A percentile compares a stretch with the other conserved stretches of the same genome.
These are phyloP conservation scores for Carpinus fangiana DNA, from an alignment of 306 rosid species.

Conservation along the genomic window DNA sequence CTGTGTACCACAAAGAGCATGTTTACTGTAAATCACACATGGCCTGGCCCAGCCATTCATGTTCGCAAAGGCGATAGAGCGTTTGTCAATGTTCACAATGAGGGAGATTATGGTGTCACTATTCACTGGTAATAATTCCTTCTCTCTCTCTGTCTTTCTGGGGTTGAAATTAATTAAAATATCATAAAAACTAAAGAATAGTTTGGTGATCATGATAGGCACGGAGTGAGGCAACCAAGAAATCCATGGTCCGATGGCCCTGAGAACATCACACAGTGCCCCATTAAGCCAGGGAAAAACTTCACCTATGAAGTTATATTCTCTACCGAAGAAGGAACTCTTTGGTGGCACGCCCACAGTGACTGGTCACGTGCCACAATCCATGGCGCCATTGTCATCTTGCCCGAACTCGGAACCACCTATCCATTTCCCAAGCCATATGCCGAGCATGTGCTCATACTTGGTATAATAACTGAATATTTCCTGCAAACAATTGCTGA, in stretches of 20 bases:
- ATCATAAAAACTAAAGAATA: not conserved
- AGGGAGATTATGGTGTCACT: constrained; percentile 33
- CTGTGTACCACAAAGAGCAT: constrained; percentile 32
- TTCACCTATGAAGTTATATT: constrained; percentile 35
- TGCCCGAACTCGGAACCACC: not conserved
- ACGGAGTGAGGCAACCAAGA: constrained; percentile 41
- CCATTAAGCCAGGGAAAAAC: constrained; percentile 26
- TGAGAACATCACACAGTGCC: constrained; percentile 43
- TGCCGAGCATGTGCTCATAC: constrained; percentile 8
- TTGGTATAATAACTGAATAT: constrained; percentile 14
- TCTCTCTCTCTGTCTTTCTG: not conserved
- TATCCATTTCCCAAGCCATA: constrained; percentile 33
- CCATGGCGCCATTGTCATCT: constrained; percentile 34
- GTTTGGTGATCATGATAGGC: constrained; percentile 9
- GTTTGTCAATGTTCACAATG: constrained; percentile 29
- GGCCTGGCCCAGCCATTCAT: constrained; percentile 39
- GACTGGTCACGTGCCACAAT: constrained; percentile 43
- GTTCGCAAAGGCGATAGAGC: constrained; percentile 36
- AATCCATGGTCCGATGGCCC: constrained; percentile 53
- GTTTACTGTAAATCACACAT: constrained; percentile 27
- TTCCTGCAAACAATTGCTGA: too few species aligned
- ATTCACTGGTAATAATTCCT: constrained; percentile 29
- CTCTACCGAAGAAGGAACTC: constrained; percentile 42
- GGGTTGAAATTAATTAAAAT: too few species aligned
- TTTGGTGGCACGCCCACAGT: constrained; percentile 56